A percentile compares a stretch with the other conserved stretches of the same genome.
These are phyloP conservation scores for Camellia sinensis DNA, from an alignment of 148 eudicot genomes.

Conservation along the genomic window DNA sequence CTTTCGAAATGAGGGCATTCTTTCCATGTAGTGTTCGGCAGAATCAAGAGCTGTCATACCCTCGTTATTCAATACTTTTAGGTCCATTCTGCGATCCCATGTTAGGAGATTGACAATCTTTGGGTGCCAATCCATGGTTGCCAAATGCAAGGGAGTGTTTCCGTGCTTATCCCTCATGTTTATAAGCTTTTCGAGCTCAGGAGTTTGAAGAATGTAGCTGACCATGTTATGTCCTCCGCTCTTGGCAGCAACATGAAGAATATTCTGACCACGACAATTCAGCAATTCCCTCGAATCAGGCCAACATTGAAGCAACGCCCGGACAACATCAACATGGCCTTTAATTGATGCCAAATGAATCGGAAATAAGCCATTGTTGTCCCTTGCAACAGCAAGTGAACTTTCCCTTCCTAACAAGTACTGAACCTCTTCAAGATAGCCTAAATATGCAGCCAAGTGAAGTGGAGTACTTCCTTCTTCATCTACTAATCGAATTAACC, in stretches of 20 bases:
- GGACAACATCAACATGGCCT: background rate
- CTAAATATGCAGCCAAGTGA: background rate
- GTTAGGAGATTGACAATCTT: conserved; percentile 20
- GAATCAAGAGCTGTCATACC: too few relatives aligned
- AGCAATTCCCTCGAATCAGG: conserved; percentile 6
- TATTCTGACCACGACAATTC: background rate
- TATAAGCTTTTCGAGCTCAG: background rate
- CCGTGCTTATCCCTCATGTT: conserved; percentile 11
- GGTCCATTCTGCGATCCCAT: conserved; percentile 26
- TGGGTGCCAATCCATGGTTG: conserved; percentile 20
- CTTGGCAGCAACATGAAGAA: conserved; percentile 5
- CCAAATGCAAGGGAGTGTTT: conserved; percentile 29
- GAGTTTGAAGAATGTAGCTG: background rate
- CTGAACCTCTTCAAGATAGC: conserved; percentile 9
- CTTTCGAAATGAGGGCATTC: too few relatives aligned
- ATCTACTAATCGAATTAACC: background rate
- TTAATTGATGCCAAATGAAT: conserved; percentile 10
- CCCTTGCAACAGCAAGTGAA: background rate
- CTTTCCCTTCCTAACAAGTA: background rate
- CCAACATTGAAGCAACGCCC: background rate
- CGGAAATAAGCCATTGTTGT: conserved; percentile 3
- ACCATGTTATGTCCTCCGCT: background rate
- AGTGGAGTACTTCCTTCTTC: conserved; percentile 8
- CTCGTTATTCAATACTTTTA: conserved; percentile 5
- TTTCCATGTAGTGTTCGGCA: too few relatives aligned